Evolutionary conservation across 805 yeast genomes (phyloP).

Genomic region (Metschnikowia baotianmanensis): DNA sequence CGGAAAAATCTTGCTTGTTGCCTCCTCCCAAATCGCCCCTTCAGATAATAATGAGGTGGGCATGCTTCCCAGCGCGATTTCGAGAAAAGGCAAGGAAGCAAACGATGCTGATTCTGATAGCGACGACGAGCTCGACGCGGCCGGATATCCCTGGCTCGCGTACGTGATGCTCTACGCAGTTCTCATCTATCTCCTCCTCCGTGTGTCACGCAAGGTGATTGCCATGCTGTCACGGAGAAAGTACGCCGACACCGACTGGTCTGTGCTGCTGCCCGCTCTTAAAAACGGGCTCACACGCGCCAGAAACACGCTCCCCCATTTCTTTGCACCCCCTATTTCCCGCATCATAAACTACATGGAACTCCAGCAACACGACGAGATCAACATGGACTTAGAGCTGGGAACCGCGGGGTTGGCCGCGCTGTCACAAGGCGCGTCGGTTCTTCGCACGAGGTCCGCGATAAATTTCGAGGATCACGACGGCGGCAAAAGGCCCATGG

Average conservation of each 20-base stretch:
- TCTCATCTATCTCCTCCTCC: slow-evolving; percentile 18
- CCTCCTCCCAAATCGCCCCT: slow-evolving; percentile 59
- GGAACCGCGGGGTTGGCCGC: slow-evolving; percentile 26
- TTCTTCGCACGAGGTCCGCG: slow-evolving; percentile 38
- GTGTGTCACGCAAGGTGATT: slow-evolving; percentile 1
- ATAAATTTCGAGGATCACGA: slow-evolving; percentile 25
- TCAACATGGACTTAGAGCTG: slow-evolving; percentile 32
- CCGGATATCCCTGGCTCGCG: slow-evolving; percentile 6
- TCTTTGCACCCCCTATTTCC: slow-evolving; percentile 24
- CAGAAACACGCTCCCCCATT: slow-evolving; percentile 12
- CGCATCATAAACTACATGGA: slow-evolving; percentile 20
- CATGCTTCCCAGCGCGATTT: slow-evolving; percentile 39
- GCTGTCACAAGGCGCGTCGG: slow-evolving; percentile 22
- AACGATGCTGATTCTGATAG: slow-evolving; percentile 18
- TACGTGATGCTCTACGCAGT: slow-evolving; percentile 18
- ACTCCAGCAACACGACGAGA: slow-evolving; percentile 19
- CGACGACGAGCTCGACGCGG: slow-evolving; percentile 16
- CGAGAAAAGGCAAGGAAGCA: slow-evolving; percentile 21
- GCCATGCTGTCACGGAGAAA: not conserved
- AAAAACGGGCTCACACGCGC: slow-evolving; percentile 11
- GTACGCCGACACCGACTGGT: not conserved
- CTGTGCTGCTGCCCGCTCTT: slow-evolving; percentile 15
- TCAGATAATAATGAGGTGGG: slow-evolving; percentile 29
- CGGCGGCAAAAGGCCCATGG: slow-evolving; percentile 16
- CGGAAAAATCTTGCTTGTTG: slow-evolving; percentile 82